Evolutionary conservation across 306 rosid genomes (phyloP).

Genomic region (Lathyrus oleraceus): DNA sequence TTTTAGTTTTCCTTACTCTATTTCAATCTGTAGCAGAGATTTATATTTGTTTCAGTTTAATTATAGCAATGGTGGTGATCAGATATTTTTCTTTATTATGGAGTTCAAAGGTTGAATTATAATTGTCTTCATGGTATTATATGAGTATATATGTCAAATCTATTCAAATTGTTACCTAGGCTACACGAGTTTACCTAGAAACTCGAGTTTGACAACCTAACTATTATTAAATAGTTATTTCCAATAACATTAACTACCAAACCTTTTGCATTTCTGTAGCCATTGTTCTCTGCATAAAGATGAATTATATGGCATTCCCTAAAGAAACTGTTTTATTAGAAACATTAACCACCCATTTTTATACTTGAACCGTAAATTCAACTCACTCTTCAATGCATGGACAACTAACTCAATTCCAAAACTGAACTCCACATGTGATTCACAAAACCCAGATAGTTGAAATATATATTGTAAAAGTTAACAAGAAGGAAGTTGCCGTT

Average conservation of each 20-base stretch:
- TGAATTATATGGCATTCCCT: constrained; percentile 8
- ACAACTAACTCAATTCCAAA: constrained; percentile 29
- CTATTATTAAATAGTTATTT: neutral
- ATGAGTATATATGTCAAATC: neutral
- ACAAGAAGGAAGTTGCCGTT: neutral
- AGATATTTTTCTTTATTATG: neutral
- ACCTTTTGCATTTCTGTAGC: neutral
- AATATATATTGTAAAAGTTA: constrained; percentile 17
- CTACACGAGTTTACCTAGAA: neutral
- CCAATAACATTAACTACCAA: constrained; percentile 6
- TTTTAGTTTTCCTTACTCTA: too few species aligned
- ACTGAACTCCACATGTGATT: neutral
- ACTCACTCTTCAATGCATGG: constrained; percentile 8
- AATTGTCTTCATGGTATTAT: neutral
- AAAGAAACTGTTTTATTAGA: neutral
- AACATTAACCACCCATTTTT: neutral
- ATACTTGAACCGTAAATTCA: constrained; percentile 1
- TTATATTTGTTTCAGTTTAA: too few species aligned
- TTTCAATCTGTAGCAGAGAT: too few species aligned
- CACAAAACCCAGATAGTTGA: constrained; percentile 12
- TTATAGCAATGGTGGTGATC: neutral
- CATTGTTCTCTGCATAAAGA: constrained; percentile 11
- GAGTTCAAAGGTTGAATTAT: neutral
- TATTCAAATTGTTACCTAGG: neutral
- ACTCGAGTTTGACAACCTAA: neutral